phyloP scores from a whole-genome alignment of 305 asterid species.

The Euphrasia arctica region DNA sequence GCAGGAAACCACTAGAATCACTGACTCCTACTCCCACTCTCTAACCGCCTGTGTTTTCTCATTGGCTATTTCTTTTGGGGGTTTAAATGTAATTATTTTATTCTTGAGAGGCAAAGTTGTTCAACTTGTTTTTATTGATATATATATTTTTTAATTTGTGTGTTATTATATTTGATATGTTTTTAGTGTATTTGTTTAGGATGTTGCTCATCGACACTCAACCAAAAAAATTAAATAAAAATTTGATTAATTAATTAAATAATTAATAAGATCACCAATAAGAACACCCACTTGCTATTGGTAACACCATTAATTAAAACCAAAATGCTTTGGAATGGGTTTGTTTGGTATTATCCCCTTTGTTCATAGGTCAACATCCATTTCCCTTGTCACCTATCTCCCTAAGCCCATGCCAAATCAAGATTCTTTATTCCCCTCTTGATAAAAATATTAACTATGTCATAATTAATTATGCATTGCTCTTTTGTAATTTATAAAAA shows the following conservation, averaged over 20 bases:
- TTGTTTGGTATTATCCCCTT: slow-evolving; percentile 78
- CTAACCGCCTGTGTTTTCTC: slow-evolving; percentile 54
- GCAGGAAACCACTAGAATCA: slow-evolving; percentile 54
- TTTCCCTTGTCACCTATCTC: slow-evolving; percentile 45
- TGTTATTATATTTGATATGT: neutral
- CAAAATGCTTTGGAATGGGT: slow-evolving; percentile 43
- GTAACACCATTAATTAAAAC: slow-evolving; percentile 23
- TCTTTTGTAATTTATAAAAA: too few species aligned
- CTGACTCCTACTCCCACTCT: slow-evolving; percentile 68
- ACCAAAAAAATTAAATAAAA: slow-evolving; percentile 31
- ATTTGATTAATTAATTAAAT: too few species aligned
- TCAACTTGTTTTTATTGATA: too few species aligned
- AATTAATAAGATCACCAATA: slow-evolving; percentile 27
- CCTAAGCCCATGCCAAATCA: slow-evolving; percentile 49
- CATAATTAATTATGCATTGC: too few species aligned
- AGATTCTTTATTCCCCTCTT: slow-evolving; percentile 51
- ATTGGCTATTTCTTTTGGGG: slow-evolving; percentile 43
- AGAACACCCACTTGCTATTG: slow-evolving; percentile 42
- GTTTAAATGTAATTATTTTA: slow-evolving; percentile 13
- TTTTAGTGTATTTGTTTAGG: slow-evolving; percentile 25
- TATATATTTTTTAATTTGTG: neutral
- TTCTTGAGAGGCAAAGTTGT: neutral
- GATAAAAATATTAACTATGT: neutral
- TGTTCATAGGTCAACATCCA: slow-evolving; percentile 86
- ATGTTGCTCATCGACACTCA: slow-evolving; percentile 33